Percentiles rank a stretch among this genome's conserved stretches.
Conservation (phyloP, 2,329 filamentous ascomycete genomes). For the Aspergillus sp. region DNA sequence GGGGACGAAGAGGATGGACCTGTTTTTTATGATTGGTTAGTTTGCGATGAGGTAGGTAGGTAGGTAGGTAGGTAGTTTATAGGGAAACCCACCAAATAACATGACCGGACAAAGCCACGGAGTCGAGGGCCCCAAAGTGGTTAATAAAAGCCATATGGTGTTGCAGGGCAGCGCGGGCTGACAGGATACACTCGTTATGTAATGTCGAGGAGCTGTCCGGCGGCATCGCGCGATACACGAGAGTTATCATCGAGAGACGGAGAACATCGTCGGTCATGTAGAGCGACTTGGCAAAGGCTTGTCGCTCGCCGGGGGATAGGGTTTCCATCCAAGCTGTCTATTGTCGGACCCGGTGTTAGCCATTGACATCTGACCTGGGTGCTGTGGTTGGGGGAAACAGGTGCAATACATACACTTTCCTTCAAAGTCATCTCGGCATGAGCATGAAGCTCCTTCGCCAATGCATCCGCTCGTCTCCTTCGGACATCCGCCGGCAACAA, state of each 20-base stretch:
- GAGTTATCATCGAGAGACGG: conserved; percentile 12
- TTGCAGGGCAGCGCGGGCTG: background rate
- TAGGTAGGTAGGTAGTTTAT: too few species aligned
- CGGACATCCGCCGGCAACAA: background rate
- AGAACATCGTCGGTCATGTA: conserved; percentile 7
- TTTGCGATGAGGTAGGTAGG: too few species aligned
- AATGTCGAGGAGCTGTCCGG: background rate
- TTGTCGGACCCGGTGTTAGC: too few species aligned
- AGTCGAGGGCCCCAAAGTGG: too few species aligned
- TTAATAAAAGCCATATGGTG: background rate
- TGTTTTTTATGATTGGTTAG: background rate
- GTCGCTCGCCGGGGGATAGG: background rate
- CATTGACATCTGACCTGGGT: too few species aligned
- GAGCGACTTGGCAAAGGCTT: background rate
- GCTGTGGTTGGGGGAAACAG: too few species aligned
- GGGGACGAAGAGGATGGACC: conserved; percentile 31
- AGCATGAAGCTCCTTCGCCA: background rate
- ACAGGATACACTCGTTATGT: background rate
- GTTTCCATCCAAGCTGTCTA: background rate
- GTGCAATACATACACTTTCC: too few species aligned
- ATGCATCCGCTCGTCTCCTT: background rate
- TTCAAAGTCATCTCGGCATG: background rate
- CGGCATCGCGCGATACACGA: conserved; percentile 11
- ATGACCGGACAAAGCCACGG: too few species aligned
- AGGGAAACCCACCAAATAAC: background rate